These are phyloP conservation scores for Cladorrhinum sp. DNA, from an alignment of 2,329 filamentous ascomycete genomes.

Conservation along the genomic window DNA sequence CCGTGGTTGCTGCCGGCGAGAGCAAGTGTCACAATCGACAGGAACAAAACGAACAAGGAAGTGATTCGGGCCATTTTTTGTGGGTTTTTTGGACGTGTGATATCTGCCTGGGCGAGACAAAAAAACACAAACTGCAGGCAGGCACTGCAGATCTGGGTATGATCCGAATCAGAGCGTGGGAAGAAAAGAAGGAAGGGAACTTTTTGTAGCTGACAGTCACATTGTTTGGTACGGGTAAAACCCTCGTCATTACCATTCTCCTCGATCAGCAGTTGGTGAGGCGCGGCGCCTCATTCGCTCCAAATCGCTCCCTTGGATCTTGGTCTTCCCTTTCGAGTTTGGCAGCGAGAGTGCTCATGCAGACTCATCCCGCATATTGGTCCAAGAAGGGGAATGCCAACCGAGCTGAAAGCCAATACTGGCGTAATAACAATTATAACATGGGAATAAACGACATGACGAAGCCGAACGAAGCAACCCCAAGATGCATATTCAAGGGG, in stretches of 20 bases:
- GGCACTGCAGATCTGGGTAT: not conserved
- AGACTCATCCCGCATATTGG: not conserved
- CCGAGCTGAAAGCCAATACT: not conserved
- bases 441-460: not conserved
- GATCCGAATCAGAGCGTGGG: not conserved
- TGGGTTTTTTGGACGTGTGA: not conserved
- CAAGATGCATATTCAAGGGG: not conserved
- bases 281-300: not conserved
- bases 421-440: not conserved
- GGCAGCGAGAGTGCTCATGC: not conserved
- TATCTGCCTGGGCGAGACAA: not conserved
- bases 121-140: not conserved
- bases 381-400: not conserved
- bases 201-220: not conserved
- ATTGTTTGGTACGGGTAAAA: no score
- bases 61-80: constrained; percentile 4
- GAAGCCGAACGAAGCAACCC: not conserved
- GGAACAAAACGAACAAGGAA: not conserved
- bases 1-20: constrained; percentile 3
- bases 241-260: no score
- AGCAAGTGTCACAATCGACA: not conserved
- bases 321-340: not conserved
- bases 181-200: not conserved
- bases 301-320: not conserved
- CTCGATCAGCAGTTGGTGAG: not conserved